A percentile compares a stretch with the other conserved stretches of the same genome.
Conservation (phyloP, 2,329 filamentous ascomycete genomes). For the Exophiala oligosperma region DNA sequence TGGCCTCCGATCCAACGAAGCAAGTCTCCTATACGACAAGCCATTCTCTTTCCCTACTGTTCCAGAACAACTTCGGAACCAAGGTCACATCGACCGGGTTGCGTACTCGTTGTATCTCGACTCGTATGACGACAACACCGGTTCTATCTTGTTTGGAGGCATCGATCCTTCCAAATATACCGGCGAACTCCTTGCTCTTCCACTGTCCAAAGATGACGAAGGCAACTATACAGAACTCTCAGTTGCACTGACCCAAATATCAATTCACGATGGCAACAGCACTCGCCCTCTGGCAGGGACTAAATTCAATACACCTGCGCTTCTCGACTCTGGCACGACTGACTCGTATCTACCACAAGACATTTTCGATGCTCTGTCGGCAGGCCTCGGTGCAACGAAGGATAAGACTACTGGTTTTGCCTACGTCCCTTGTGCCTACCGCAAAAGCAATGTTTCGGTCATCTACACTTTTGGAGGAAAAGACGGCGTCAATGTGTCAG, state of each 20-base stretch:
- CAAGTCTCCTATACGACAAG: constrained; percentile 96
- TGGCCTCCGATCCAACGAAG: constrained; percentile 68
- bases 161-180: constrained; percentile 66
- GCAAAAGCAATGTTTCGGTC: constrained; percentile 37
- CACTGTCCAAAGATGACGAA: constrained; percentile 34
- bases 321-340: constrained; percentile 73
- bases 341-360: constrained; percentile 66
- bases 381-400: constrained; percentile 53
- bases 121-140: constrained; percentile 9
- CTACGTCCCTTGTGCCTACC: constrained; percentile 43
- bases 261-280: constrained; percentile 38
- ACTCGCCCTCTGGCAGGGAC: constrained; percentile 43
- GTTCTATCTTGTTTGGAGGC: constrained; percentile 70
- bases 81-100: constrained; percentile 18
- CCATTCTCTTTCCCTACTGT: constrained; percentile 80
- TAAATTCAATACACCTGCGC: constrained; percentile 53
- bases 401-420: constrained; percentile 46
- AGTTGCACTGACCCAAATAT: constrained; percentile 43
- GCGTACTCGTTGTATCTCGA: constrained; percentile 22
- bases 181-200: constrained; percentile 65
- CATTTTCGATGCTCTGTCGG: constrained; percentile 54
- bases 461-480: constrained; percentile 56
- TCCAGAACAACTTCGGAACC: constrained; percentile 55
- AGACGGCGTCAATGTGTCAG: constrained; percentile 33
- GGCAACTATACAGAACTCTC: constrained; percentile 57